Conservation (phyloP, 768 basidiomycete genomes). For the Calocybe indica region DNA sequence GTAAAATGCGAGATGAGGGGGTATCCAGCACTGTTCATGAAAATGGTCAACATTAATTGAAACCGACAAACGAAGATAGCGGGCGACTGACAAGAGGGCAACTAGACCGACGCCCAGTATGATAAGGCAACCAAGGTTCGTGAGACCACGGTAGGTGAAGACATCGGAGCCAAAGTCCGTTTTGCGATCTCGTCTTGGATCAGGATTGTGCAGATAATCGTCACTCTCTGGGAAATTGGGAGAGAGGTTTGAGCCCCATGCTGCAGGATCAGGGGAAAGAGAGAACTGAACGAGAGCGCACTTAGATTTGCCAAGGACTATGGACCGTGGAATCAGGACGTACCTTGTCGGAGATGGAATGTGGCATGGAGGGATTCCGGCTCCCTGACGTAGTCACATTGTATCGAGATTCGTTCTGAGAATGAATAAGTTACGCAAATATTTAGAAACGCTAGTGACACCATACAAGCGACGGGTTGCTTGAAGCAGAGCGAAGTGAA, state of each 20-base stretch:
- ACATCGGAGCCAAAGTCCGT: constrained; percentile 54
- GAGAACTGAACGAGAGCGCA: constrained; percentile 45
- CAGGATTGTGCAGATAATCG: constrained; percentile 70
- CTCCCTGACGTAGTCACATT: constrained; percentile 21
- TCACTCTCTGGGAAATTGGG: constrained; percentile 54
- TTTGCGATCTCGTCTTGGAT: constrained; percentile 56
- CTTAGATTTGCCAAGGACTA: neutral
- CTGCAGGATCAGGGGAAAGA: constrained; percentile 64
- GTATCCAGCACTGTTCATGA: constrained; percentile 47
- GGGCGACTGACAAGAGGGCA: constrained; percentile 48
- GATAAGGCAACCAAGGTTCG: constrained; percentile 66
- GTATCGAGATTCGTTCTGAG: constrained; percentile 37
- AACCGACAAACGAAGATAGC: neutral
- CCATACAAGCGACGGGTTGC: constrained; percentile 37
- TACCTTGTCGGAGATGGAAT: constrained; percentile 59
- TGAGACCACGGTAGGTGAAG: constrained; percentile 63
- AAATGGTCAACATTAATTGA: neutral
- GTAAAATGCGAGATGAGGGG: constrained; percentile 57
- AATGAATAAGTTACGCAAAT: neutral
- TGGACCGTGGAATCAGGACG: constrained; percentile 5
- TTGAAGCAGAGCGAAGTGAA: constrained; percentile 30
- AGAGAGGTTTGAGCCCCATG: constrained; percentile 66
- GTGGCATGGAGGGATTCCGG: constrained; percentile 18
- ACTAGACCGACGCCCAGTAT: constrained; percentile 47
- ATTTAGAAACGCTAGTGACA: constrained; percentile 3